Evolutionary conservation across 805 yeast genomes (phyloP).

Genomic region (Wickerhamiella lipophila): DNA sequence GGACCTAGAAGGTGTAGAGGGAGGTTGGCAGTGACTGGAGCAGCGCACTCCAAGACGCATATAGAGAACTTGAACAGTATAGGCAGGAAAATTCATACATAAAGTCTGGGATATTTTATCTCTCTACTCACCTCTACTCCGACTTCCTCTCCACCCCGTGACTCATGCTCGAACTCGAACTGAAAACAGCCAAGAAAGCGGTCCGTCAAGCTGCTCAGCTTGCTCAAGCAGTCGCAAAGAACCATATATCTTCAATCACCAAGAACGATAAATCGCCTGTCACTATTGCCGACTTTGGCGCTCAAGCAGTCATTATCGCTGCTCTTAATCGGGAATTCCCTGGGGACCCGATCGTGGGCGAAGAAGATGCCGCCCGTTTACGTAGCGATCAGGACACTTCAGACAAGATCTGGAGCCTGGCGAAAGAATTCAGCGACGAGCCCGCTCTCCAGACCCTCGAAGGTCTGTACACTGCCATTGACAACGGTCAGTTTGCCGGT

Average conservation of each 20-base stretch:
- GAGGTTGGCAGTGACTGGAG: too few relatives aligned
- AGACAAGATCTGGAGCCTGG: slow-evolving; percentile 45
- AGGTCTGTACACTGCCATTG: slow-evolving; percentile 53
- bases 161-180: slow-evolving; percentile 33
- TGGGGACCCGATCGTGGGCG: slow-evolving; percentile 78
- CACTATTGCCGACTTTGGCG: slow-evolving; percentile 87
- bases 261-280: slow-evolving; percentile 90
- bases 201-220: slow-evolving; percentile 75
- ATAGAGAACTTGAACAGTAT: too few relatives aligned
- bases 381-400: slow-evolving; percentile 39
- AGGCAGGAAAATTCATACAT: too few relatives aligned
- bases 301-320: slow-evolving; percentile 84
- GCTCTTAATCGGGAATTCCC: slow-evolving; percentile 75
- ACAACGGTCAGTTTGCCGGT: slow-evolving; percentile 67
- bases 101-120: too few relatives aligned
- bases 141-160: neutral
- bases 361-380: slow-evolving; percentile 71
- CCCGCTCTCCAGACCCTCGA: slow-evolving; percentile 29
- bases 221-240: slow-evolving; percentile 44
- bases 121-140: too few relatives aligned
- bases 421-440: slow-evolving; percentile 38
- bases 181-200: slow-evolving; percentile 72
- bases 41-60: too few relatives aligned
- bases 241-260: slow-evolving; percentile 34
- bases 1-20: too few relatives aligned